Evolutionary conservation across 805 yeast species (phyloP).

Genomic region (Zygoascus bituminiphila): DNA sequence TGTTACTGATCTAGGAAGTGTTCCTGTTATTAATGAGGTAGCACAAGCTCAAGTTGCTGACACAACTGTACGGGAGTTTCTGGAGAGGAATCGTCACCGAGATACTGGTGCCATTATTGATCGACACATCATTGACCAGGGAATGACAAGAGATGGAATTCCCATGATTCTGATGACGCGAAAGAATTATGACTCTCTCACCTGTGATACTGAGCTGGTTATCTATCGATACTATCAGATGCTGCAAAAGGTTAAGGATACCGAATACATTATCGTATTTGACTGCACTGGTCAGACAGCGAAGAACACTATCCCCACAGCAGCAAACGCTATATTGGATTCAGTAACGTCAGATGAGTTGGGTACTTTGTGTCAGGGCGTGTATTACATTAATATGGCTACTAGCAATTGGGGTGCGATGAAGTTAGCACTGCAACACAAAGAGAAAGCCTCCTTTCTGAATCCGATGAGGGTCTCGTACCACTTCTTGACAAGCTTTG

Average conservation of each 20-base stretch:
- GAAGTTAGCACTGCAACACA: conserved; percentile 19
- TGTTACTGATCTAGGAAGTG: background rate
- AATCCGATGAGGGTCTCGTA: conserved; percentile 26
- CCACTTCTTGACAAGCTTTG: conserved; percentile 39
- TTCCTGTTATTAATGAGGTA: background rate
- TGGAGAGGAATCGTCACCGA: conserved; percentile 56
- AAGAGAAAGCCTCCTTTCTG: conserved; percentile 17
- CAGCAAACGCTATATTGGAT: conserved; percentile 28
- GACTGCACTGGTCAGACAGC: conserved; percentile 61
- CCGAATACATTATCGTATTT: conserved; percentile 50
- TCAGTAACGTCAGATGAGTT: conserved; percentile 45
- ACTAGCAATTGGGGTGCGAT: conserved; percentile 24
- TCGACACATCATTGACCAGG: conserved; percentile 46
- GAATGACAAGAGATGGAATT: conserved; percentile 62
- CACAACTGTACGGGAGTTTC: conserved; percentile 42
- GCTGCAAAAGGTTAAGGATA: conserved; percentile 64
- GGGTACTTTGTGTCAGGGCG: conserved; percentile 42
- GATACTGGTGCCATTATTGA: conserved; percentile 41
- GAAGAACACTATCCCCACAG: conserved; percentile 21
- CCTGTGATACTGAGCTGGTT: conserved; percentile 41
- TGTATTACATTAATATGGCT: conserved; percentile 41
- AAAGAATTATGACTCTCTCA: conserved; percentile 30
- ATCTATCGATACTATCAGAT: conserved; percentile 55
- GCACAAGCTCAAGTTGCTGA: background rate
- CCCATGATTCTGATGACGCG: conserved; percentile 53